Evolutionary conservation across 2,329 filamentous ascomycete genomes (phyloP).

Genomic region (Diaporthe vaccinii): DNA sequence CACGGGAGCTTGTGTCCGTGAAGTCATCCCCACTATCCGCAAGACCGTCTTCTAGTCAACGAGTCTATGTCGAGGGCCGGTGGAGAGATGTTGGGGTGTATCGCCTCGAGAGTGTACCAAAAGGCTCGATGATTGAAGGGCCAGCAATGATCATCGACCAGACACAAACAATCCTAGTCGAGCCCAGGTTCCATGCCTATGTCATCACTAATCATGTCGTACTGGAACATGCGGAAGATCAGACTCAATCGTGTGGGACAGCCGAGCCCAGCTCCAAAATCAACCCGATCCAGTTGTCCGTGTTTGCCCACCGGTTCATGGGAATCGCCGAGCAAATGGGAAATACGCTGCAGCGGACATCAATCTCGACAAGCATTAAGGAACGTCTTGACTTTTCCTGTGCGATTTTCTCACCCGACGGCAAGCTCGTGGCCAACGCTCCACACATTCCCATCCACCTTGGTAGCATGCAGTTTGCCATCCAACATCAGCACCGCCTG

Average conservation of each 20-base stretch:
- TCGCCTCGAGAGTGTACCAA: conserved; percentile 71
- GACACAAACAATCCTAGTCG: conserved; percentile 80
- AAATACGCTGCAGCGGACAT: conserved; percentile 82
- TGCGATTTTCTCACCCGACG: conserved; percentile 81
- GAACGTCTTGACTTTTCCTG: conserved; percentile 87
- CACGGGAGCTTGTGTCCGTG: conserved; percentile 44
- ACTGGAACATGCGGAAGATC: conserved; percentile 50
- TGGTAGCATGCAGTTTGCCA: conserved; percentile 84
- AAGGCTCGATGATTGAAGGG: conserved; percentile 70
- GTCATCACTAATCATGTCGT: conserved; percentile 60
- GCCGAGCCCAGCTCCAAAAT: conserved; percentile 82
- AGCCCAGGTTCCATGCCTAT: conserved; percentile 66
- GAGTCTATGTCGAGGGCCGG: conserved; percentile 40
- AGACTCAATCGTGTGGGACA: conserved; percentile 56
- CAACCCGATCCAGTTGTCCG: conserved; percentile 81
- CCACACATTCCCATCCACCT: conserved; percentile 83
- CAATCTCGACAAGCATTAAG: conserved; percentile 83
- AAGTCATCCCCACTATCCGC: conserved; percentile 30
- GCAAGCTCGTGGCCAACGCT: conserved; percentile 80
- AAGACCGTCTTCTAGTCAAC: not conserved
- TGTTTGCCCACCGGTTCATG: conserved; percentile 88
- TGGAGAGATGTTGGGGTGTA: conserved; percentile 65
- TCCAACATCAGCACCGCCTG: conserved; percentile 76
- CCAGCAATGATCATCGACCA: conserved; percentile 78
- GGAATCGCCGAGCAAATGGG: conserved; percentile 89